These are phyloP conservation scores for Bacidia gigantensis DNA, from an alignment of 495 filamentous ascomycete species.

Conservation along the genomic window DNA sequence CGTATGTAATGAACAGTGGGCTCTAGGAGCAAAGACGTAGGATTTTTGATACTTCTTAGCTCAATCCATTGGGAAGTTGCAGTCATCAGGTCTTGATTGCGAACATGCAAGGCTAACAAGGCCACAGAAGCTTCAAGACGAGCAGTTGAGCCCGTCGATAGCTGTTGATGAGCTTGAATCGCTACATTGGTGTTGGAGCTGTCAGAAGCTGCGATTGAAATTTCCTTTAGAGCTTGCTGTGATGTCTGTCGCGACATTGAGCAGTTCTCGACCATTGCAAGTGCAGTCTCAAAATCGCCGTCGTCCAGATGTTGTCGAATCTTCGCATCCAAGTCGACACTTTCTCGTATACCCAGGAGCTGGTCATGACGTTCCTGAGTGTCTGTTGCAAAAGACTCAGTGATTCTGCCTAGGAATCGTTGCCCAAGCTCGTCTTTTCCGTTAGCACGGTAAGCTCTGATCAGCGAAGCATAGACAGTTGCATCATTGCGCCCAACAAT, in stretches of 20 bases:
- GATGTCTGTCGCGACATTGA: slow-evolving; percentile 34
- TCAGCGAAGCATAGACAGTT: slow-evolving; percentile 72
- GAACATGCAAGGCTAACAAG: slow-evolving; percentile 71
- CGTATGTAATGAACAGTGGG: slow-evolving; percentile 76
- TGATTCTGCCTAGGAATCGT: slow-evolving; percentile 71
- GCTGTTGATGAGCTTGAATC: slow-evolving; percentile 46
- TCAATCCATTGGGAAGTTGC: slow-evolving; percentile 66
- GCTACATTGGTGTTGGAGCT: slow-evolving; percentile 57
- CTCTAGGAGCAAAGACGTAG: slow-evolving; percentile 60
- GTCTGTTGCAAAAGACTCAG: slow-evolving; percentile 41
- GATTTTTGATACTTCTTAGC: slow-evolving; percentile 33
- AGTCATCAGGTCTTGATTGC: slow-evolving; percentile 58
- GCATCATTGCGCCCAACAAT: slow-evolving; percentile 63
- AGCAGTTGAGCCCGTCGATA: slow-evolving; percentile 35
- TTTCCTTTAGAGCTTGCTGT: slow-evolving; percentile 40
- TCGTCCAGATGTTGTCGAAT: slow-evolving; percentile 54
- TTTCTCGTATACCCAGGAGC: slow-evolving; percentile 47
- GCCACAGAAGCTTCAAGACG: slow-evolving; percentile 59
- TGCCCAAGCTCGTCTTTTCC: slow-evolving; percentile 63
- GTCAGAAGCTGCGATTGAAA: slow-evolving; percentile 65
- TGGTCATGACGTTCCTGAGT: slow-evolving; percentile 38
- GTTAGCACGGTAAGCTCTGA: slow-evolving; percentile 72
- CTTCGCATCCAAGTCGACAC: slow-evolving; percentile 57
- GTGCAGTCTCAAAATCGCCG: slow-evolving; percentile 50
- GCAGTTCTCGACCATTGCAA: slow-evolving; percentile 45